phyloP scores from a whole-genome alignment of 2,329 filamentous ascomycete genomes.

The Pseudocercospora eumusae region DNA sequence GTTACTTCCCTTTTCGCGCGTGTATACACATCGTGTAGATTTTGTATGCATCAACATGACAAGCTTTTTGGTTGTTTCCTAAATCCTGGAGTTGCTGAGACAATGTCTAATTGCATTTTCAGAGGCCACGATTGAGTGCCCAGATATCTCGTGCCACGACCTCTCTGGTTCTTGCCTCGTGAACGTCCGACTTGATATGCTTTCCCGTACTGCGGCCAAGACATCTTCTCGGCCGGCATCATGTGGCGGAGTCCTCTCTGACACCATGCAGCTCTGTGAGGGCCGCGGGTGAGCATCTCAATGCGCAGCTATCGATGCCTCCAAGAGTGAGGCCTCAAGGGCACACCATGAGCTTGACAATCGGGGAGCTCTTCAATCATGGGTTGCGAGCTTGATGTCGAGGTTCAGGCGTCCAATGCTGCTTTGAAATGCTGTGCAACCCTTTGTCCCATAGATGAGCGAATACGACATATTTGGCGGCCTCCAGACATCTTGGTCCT shows the following conservation, averaged over 20 bases:
- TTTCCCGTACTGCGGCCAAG: no score
- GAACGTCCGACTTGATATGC: no score
- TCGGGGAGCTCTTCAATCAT: no score
- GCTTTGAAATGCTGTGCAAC: neutral
- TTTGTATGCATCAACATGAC: neutral
- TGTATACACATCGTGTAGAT: neutral
- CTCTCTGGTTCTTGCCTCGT: no score
- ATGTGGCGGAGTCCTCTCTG: neutral
- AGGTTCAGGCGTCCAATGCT: neutral
- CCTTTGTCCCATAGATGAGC: neutral
- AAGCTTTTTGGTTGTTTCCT: neutral
- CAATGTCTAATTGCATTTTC: neutral
- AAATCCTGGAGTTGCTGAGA: neutral
- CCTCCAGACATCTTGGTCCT: neutral
- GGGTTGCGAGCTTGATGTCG: no score
- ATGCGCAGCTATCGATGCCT: no score
- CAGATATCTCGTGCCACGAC: no score
- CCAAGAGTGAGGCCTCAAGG: no score
- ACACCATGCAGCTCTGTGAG: no score
- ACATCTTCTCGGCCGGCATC: no score
- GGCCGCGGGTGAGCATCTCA: no score
- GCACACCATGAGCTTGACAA: no score
- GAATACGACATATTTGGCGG: neutral
- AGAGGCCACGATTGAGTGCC: neutral
- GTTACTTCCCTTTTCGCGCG: neutral